Percentiles rank a stretch among this genome's conserved stretches.
These are phyloP conservation scores for Sherardia arvensis DNA, from an alignment of 257 asterid species.

Conservation along the genomic window DNA sequence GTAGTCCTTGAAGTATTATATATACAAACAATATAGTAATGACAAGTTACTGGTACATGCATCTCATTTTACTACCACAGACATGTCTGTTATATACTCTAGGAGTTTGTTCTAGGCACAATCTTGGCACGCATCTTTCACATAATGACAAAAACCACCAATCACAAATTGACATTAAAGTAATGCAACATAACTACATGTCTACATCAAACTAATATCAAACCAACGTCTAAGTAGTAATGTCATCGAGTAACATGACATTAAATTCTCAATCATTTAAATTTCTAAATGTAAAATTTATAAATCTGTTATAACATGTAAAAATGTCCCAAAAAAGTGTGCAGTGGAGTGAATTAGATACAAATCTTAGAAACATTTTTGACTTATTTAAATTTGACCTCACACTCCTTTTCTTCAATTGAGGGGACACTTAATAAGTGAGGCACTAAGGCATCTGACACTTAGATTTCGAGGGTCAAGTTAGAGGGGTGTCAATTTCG, in stretches of 20 bases:
- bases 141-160: neutral
- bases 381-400: neutral
- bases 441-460: neutral
- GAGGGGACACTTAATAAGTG: neutral
- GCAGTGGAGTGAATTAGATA: neutral
- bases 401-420: neutral
- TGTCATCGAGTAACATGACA: too few relatives aligned
- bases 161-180: neutral
- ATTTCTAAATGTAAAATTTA: neutral
- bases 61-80: neutral
- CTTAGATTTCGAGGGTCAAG: neutral
- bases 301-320: neutral
- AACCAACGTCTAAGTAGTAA: neutral
- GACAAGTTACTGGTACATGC: neutral
- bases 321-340: neutral
- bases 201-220: too few relatives aligned
- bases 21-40: neutral
- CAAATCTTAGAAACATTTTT: neutral
- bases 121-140: neutral
- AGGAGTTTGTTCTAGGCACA: neutral
- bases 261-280: neutral
- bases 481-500: neutral
- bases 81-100: neutral
- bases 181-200: neutral
- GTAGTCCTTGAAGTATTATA: neutral